Base-by-base conservation (phyloP, 2,329 filamentous ascomycete genomes). In the Ceratocystis colombiana region DNA sequence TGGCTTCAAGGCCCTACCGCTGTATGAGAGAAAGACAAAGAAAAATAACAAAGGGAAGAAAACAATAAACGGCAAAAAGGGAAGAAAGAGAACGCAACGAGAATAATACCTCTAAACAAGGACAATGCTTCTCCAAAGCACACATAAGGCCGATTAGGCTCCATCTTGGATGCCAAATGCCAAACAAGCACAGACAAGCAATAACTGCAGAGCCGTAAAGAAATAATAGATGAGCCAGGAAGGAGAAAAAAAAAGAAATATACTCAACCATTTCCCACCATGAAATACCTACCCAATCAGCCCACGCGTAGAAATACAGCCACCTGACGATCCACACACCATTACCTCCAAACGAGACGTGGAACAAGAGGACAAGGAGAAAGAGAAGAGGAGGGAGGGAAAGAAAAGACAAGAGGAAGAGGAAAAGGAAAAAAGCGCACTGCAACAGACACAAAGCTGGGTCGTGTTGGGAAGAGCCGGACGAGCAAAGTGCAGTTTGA, bases 161-260 rank as follows among this genome's bases (percentile, higher is more conserved):
- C 37, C 37, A 41, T 41, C 37, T 41, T 41, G 37, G 10, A 12
- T 41, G 10, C 37, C 37, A 12, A 3, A 41, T 41, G 37, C 37
- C 37, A 41, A 1, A 41, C 10, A 41, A 41, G 12, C 6, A 30
- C 3, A 6, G n/a, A 25, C 48, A 25, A 25, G 20, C 48, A 50
- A 55, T 17, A 33, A 10, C 20, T n/a, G 22, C 3, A 33, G 20
- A n/a, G 12, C 62, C 3, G 3, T 28, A 22, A 46, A 64, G 30
- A 37, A 55, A 15, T 33, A 61, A 62, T 20, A 33, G 37, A 28
- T 10, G 70, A 73, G 73, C 72, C 71, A 73, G 73, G 71, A 69
- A 72, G 72, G 71, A 72, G 68, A 70, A 68, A 73, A 72, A 75
- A 66, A 68, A 71, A 71, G 10, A 33, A 59, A 59, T 59, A 59